These are phyloP conservation scores for Quercus tomentella DNA, from an alignment of 331 rosid genomes.

Conservation along the genomic window DNA sequence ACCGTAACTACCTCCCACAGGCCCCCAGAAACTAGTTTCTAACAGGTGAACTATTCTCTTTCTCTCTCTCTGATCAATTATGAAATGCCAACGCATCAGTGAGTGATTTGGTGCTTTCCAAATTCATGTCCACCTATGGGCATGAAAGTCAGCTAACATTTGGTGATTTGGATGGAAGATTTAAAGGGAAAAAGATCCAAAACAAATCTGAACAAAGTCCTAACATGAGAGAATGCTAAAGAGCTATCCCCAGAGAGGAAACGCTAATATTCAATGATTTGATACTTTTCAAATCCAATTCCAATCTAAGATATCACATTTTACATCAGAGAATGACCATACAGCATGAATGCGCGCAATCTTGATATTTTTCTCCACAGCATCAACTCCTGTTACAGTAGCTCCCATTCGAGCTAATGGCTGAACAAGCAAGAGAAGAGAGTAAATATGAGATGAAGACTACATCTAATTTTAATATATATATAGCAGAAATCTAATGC, in stretches of 20 bases:
- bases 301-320: background rate
- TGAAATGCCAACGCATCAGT: background rate
- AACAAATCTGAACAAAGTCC: background rate
- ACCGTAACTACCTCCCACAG: background rate
- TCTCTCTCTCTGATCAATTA: background rate
- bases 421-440: slow-evolving; percentile 39
- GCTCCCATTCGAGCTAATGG: slow-evolving; percentile 97
- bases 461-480: background rate
- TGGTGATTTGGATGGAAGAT: background rate
- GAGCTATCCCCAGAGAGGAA: background rate
- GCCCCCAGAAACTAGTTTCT: no score
- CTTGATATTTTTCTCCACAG: slow-evolving; percentile 79
- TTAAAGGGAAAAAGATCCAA: background rate
- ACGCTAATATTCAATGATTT: no score
- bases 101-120: background rate
- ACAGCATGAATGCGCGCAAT: slow-evolving; percentile 66
- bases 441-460: slow-evolving; percentile 5
- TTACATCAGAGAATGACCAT: background rate
- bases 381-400: slow-evolving; percentile 79
- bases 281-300: background rate
- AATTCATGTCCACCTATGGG: background rate
- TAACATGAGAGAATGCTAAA: background rate
- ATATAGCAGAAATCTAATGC: background rate
- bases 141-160: background rate
- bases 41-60: background rate